A percentile compares a stretch with the other conserved stretches of the same genome.
Conservation (phyloP, 192 early-diverging fungal species). For the Gamsiella multidivaricata region DNA sequence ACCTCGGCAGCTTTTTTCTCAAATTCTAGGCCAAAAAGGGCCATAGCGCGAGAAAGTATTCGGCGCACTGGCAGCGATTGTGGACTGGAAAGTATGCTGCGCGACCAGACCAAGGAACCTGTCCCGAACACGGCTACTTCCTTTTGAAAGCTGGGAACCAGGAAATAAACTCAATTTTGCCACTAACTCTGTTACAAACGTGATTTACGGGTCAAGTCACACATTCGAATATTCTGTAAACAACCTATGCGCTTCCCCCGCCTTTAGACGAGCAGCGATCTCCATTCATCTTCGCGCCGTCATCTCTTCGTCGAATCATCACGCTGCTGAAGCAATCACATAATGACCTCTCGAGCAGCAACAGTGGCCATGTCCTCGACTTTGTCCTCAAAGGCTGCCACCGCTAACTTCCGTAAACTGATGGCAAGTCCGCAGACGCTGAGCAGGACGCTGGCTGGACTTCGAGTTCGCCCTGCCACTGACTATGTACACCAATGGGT, state of each 20-base stretch:
- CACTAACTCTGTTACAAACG: too few relatives aligned
- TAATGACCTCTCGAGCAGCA: conserved; percentile 49
- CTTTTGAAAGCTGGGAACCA: too few relatives aligned
- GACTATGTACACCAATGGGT: conserved; percentile 50
- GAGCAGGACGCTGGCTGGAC: conserved; percentile 39
- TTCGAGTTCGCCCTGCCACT: conserved; percentile 30
- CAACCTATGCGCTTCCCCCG: neutral
- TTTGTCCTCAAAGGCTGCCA: conserved; percentile 27
- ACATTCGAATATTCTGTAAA: too few relatives aligned
- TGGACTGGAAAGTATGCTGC: conserved; percentile 16
- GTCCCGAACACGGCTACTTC: neutral
- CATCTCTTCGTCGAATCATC: neutral
- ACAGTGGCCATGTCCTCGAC: conserved; percentile 43
- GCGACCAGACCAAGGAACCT: neutral
- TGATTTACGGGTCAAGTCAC: too few relatives aligned
- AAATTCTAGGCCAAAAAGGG: too few relatives aligned
- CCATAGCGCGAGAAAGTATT: neutral
- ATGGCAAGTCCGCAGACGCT: conserved; percentile 35
- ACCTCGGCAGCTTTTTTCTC: too few relatives aligned
- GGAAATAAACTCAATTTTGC: too few relatives aligned
- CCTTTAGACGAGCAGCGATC: neutral
- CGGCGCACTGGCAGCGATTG: conserved; percentile 25
- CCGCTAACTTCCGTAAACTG: conserved; percentile 38
- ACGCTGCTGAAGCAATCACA: neutral
- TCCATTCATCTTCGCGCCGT: neutral